phyloP scores from a whole-genome alignment of 371 early-diverging fungal genomes.

The Dichotomocladium elegans region DNA sequence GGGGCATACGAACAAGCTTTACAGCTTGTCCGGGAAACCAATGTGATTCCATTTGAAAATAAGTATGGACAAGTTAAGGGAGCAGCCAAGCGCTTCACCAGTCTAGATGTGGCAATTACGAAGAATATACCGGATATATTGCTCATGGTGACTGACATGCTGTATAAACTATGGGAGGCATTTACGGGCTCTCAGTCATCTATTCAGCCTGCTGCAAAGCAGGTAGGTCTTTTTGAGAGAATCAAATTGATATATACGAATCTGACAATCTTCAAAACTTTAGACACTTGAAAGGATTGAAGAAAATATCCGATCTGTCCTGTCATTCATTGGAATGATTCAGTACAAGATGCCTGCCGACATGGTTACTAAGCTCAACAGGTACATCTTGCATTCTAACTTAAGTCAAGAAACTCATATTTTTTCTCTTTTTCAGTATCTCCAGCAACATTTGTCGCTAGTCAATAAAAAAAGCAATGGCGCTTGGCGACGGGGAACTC shows the following conservation, averaged over 20 bases:
- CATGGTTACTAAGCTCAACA: constrained; percentile 72
- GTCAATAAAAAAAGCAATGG: no score
- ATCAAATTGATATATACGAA: no score
- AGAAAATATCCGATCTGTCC: constrained; percentile 57
- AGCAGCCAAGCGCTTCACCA: constrained; percentile 60
- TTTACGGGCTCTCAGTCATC: constrained; percentile 4
- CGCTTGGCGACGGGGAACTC: no score
- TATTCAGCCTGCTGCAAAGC: constrained; percentile 10
- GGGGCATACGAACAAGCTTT: constrained; percentile 15
- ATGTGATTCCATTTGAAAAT: constrained; percentile 61
- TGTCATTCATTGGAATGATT: constrained; percentile 79
- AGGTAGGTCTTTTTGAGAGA: no score
- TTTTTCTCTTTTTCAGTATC: no score
- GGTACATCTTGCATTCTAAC: constrained; percentile 23
- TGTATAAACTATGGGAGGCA: constrained; percentile 40
- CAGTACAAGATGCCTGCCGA: constrained; percentile 83
- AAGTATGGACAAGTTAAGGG: constrained; percentile 54
- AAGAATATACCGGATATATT: constrained; percentile 77
- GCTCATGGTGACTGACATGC: constrained; percentile 65
- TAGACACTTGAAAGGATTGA: constrained; percentile 18
- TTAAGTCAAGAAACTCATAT: no score
- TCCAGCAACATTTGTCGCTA: no score
- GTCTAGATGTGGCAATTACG: constrained; percentile 65
- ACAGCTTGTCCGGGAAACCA: constrained; percentile 18
- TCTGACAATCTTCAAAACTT: no score